phyloP scores from a whole-genome alignment of 768 basidiomycete species.

The Naganishia friedmannii region DNA sequence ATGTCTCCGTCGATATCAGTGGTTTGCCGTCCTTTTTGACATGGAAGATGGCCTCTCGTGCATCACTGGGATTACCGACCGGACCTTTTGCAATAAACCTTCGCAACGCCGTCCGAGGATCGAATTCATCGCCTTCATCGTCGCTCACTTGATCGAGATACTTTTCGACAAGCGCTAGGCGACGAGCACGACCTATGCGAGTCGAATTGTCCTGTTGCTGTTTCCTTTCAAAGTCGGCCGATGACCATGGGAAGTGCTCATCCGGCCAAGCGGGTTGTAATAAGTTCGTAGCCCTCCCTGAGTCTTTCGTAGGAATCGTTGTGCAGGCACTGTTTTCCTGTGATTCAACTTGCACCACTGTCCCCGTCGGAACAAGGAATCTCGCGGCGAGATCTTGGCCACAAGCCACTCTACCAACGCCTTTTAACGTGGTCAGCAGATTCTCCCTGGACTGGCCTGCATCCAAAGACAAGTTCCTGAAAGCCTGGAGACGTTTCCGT shows the following conservation, averaged over 20 bases:
- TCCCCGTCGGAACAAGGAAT: conserved; percentile 20
- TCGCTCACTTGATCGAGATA: conserved; percentile 29
- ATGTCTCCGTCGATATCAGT: conserved; percentile 19
- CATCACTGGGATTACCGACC: conserved; percentile 19
- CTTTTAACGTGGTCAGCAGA: conserved; percentile 20
- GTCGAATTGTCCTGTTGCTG: conserved; percentile 15
- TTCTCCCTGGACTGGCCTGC: conserved; percentile 6
- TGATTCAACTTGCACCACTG: conserved; percentile 17
- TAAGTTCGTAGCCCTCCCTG: neutral
- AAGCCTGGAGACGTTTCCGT: conserved; percentile 25
- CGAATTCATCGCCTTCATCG: conserved; percentile 25
- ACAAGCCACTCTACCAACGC: conserved; percentile 22
- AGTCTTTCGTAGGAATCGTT: neutral
- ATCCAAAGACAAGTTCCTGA: conserved; percentile 7
- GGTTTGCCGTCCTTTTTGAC: conserved; percentile 20
- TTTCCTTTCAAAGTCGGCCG: conserved; percentile 9
- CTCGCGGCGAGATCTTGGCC: conserved; percentile 16
- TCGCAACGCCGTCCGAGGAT: conserved; percentile 2
- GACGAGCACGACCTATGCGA: conserved; percentile 8
- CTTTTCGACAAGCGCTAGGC: conserved; percentile 24
- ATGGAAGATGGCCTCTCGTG: conserved; percentile 26
- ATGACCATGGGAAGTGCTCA: conserved; percentile 29
- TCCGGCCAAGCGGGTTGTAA: conserved; percentile 24
- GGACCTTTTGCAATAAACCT: conserved; percentile 2
- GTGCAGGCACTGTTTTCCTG: conserved; percentile 1